A percentile compares a stretch with the other conserved stretches of the same genome.
Evolutionary conservation across 768 basidiomycete species (phyloP).

Genomic region (Rickenella mellea): DNA sequence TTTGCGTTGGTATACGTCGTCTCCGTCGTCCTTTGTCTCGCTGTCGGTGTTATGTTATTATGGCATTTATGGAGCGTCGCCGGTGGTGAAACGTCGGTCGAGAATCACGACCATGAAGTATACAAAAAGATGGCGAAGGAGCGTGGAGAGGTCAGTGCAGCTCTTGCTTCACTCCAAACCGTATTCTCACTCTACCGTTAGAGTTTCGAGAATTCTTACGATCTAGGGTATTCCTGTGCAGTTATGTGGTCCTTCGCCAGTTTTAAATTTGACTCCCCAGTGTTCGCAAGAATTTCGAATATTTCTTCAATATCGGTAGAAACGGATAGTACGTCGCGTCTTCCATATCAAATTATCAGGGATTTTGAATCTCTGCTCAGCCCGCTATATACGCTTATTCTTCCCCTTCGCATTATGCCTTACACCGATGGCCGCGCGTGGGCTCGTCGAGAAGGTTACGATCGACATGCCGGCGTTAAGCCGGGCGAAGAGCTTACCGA

Average conservation of each 20-base stretch:
- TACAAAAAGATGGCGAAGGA: constrained; percentile 62
- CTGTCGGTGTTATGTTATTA: constrained; percentile 59
- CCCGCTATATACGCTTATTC: constrained; percentile 65
- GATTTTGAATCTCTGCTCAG: constrained; percentile 26
- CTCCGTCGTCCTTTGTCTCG: constrained; percentile 61
- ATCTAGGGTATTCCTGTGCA: constrained; percentile 75
- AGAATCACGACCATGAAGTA: constrained; percentile 77
- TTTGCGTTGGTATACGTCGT: constrained; percentile 76
- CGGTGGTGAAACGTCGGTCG: constrained; percentile 80
- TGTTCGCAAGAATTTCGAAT: constrained; percentile 54
- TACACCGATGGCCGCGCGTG: constrained; percentile 79
- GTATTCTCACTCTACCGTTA: constrained; percentile 17
- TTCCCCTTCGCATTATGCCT: constrained; percentile 74
- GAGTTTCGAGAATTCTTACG: constrained; percentile 86
- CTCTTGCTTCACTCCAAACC: neutral
- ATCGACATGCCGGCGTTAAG: constrained; percentile 51
- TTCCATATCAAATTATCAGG: neutral
- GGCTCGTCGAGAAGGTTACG: constrained; percentile 61
- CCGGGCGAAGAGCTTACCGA: constrained; percentile 84
- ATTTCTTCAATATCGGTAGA: constrained; percentile 83
- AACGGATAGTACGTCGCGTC: constrained; percentile 64
- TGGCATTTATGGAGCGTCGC: constrained; percentile 70
- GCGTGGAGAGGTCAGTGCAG: constrained; percentile 52
- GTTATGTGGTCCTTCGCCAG: neutral
- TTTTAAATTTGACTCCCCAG: constrained; percentile 16